Percentiles rank a stretch among this genome's conserved stretches.
phyloP scores from a whole-genome alignment of 768 basidiomycete genomes.

The Auricularia auricula-judae region DNA sequence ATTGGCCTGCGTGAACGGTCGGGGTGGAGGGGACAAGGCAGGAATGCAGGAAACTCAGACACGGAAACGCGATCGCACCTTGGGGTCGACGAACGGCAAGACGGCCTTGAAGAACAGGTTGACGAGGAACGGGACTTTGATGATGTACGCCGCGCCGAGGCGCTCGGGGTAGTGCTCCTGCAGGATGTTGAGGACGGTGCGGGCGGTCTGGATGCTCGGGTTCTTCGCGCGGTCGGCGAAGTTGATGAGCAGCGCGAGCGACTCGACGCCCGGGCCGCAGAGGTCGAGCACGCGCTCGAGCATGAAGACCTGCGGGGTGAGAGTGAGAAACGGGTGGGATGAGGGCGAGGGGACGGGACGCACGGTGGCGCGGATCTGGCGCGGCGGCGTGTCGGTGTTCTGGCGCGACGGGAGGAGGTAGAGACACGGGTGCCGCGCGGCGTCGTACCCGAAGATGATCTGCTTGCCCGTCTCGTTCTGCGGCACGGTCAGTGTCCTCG shows the following conservation, averaged over 20 bases:
- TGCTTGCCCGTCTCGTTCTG: constrained; percentile 77
- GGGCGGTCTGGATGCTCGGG: constrained; percentile 29
- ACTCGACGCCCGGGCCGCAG: constrained; percentile 79
- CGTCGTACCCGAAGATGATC: constrained; percentile 67
- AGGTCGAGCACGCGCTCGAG: constrained; percentile 68
- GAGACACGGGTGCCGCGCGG: constrained; percentile 47
- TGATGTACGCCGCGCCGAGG: constrained; percentile 59
- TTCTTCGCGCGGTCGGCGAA: constrained; percentile 63
- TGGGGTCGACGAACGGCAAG: constrained; percentile 71
- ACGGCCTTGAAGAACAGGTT: constrained; percentile 69
- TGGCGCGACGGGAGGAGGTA: constrained; percentile 65
- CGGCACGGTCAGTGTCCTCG: background rate
- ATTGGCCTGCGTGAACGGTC: too few relatives aligned
- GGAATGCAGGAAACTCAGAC: too few relatives aligned
- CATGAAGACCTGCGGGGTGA: constrained; percentile 33
- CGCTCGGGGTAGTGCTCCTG: constrained; percentile 84
- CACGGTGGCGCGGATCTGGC: constrained; percentile 57
- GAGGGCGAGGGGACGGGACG: constrained; percentile 15
- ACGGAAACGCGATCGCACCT: background rate
- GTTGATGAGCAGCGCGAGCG: constrained; percentile 60
- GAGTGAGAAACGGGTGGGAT: too few relatives aligned
- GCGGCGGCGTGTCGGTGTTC: constrained; percentile 58
- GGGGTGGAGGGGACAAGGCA: too few relatives aligned
- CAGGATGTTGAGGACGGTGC: constrained; percentile 46
- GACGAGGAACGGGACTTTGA: constrained; percentile 73